These are phyloP conservation scores for Coffea humblotiana DNA, from an alignment of 305 asterid species.

Conservation along the genomic window DNA sequence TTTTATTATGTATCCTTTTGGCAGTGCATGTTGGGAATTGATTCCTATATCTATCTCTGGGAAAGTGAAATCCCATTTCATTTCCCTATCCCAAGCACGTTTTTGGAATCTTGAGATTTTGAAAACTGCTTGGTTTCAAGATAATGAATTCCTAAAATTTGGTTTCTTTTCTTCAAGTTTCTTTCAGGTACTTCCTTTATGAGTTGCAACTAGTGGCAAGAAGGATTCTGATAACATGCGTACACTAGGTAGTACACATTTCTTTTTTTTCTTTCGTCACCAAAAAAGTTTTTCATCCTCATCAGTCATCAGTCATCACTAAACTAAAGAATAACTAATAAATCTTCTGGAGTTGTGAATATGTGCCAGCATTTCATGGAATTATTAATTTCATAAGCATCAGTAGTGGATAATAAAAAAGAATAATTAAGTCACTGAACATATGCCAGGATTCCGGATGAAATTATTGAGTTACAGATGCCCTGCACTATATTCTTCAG, in stretches of 20 bases:
- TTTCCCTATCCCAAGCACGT: slow-evolving; percentile 22
- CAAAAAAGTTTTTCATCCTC: slow-evolving; percentile 7
- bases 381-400: slow-evolving; percentile 1
- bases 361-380: slow-evolving; percentile 35
- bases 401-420: slow-evolving; percentile 4
- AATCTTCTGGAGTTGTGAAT: slow-evolving; percentile 28
- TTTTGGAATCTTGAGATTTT: slow-evolving; percentile 22
- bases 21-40: slow-evolving; percentile 17
- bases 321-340: slow-evolving; percentile 20
- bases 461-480: slow-evolving; percentile 36
- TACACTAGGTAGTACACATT: neutral
- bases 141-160: neutral
- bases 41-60: slow-evolving; percentile 18
- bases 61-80: neutral
- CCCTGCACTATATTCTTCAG: slow-evolving; percentile 39
- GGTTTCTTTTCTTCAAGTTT: neutral
- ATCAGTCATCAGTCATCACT: neutral
- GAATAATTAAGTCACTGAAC: slow-evolving; percentile 36
- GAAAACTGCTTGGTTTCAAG: neutral
- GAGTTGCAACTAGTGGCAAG: slow-evolving; percentile 7
- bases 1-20: neutral
- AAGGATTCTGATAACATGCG: neutral
- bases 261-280: neutral
- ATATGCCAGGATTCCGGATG: slow-evolving; percentile 40
- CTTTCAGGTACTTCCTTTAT: neutral